Evolutionary conservation across 306 rosid genomes (phyloP).

Genomic region (Prunus armeniaca): DNA sequence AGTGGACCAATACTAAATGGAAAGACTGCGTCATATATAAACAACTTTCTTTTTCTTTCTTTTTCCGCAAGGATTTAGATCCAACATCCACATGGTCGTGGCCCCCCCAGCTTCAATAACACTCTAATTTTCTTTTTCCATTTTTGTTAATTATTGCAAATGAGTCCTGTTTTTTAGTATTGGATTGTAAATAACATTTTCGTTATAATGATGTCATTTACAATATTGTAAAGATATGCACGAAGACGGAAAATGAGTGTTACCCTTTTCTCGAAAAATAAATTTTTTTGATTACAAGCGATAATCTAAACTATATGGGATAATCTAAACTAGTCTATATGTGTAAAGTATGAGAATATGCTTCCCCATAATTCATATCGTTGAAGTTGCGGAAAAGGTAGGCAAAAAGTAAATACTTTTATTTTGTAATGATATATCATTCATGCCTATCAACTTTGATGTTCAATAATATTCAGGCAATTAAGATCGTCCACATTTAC

Average conservation of each 20-base stretch:
- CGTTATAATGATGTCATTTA: not conserved
- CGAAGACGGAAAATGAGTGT: no score
- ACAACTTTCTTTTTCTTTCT: no score
- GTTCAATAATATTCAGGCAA: no score
- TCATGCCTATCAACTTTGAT: no score
- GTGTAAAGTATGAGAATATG: not conserved
- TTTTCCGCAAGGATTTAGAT: not conserved
- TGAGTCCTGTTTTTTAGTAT: not conserved
- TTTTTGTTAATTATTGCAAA: not conserved
- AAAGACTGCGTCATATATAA: not conserved
- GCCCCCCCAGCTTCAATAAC: not conserved
- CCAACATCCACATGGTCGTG: not conserved
- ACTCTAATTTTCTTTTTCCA: not conserved
- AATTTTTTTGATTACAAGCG: no score
- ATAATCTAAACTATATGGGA: no score
- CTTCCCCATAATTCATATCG: not conserved
- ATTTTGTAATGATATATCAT: no score
- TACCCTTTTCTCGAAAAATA: rapidly evolving
- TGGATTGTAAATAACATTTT: not conserved
- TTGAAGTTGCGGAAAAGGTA: not conserved
- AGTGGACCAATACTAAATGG: not conserved
- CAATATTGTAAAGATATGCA: no score
- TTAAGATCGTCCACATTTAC: no score
- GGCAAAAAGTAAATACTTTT: not conserved
- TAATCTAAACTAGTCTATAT: no score